Evolutionary conservation across 345 rosid species (phyloP), one percentile per base, ranked within the genome.

Genomic region (Iberis pinnata): DNA sequence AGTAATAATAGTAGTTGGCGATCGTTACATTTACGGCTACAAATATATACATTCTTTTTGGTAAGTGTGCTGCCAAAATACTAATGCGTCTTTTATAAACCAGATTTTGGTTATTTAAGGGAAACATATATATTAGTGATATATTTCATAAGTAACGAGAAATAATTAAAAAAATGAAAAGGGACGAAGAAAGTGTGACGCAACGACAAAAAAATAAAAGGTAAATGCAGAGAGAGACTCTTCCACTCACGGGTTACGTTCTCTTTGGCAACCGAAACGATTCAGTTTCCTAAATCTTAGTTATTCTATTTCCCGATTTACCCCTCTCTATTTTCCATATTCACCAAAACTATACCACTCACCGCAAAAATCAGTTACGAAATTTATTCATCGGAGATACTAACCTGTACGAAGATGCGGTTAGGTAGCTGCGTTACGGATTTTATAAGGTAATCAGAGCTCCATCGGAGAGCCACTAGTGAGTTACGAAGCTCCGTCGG

Each of bases 391-490:
- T 16, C 39, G 4, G 15, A 43, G 10, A 6, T 4, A 44, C 61
- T 16, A 36, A 83, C 98, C 97, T 88, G 98, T 15, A 88, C 98
- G 53, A 84, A 88, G 65, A 92, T 81, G 40, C 97, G 79, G 58
- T 85, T 72, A 7, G 98, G 88, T 31, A 67, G 66, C 68, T 88
- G 95, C n/a, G 98, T 80, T 43, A 88, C 81, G 0, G 95, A 68
- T 69, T 88, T 85, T 53, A 92, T 78, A 11, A 92, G 62, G 62
- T 88, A 92, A 71, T 83, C 77, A 4, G 97, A 71, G 52, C 83
- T 72, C 97, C 98, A 92, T 2, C 88, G 84, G 33, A 83, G 53
- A 8, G 98, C 93, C 5, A 81, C 86, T 9, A 78, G 65, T 0
- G 88, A 46, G 26, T 85, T 80, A 19, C 95, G 74, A 9, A 46